Evolutionary conservation across 345 rosid genomes (phyloP), one percentile per base, ranked within the genome.

Genomic region (Citrus mangshanensis): DNA sequence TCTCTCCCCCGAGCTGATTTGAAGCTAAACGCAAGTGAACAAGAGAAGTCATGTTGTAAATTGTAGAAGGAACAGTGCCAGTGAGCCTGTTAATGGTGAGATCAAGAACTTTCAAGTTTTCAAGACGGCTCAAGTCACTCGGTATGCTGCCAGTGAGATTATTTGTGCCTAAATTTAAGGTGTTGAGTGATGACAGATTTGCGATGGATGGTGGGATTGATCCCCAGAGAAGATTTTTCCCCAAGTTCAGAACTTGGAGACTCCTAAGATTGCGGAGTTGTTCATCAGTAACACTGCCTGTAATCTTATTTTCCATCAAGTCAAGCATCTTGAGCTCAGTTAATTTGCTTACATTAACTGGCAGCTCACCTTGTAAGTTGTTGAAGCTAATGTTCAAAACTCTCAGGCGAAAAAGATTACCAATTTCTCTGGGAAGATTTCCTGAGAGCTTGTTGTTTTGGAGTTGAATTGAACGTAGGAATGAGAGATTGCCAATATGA

Each of bases 381-480:
- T 89, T 89, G 34, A 71, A 82, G 78, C 88, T 86, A 72, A 89
- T 2, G 59, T 89, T 89, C 46, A 89, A 76, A 64, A 75, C 84
- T 72, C 70, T 69, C 55, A 89, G 68, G n/a, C 82, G 86, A 56
- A 75, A 73, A 63, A 87, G 88, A 80, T 83, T 79, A 12, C 81
- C 77, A 70, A 88, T 81, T 82, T 87, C 78, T 16, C 38, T 58
- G 4, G 89, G 87, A 75, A 87, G 65, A 28, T 62, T 37, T n/a
- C 89, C 91, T 54, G 64, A 46, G 55, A 86, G 82, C 54, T 79
- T 87, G 66, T 87, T 88, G 46, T 77, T 82, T 68, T 85, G 85
- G 68, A 89, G 88, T 42, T 89, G 69, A 62, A 87, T 85, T 28
- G 91, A 86, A 21, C 72, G 65, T 77, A 89, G 91, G 66, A 85